phyloP scores from a whole-genome alignment of 768 basidiomycete genomes.

The Lactarius deliciosus region DNA sequence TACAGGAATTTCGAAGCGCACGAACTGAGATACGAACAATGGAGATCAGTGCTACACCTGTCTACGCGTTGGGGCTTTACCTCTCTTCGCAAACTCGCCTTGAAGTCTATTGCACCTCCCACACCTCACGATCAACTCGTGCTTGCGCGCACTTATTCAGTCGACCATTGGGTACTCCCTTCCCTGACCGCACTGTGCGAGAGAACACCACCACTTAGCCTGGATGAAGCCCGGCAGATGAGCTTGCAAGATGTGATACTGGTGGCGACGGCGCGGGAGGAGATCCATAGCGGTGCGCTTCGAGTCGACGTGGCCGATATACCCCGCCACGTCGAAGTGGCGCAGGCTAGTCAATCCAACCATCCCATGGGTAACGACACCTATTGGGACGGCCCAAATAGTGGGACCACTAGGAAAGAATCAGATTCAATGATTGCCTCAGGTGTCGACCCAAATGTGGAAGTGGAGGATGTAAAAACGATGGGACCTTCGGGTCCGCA shows the following conservation, averaged over 20 bases:
- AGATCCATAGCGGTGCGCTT: conserved; percentile 2
- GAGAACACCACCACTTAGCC: conserved; percentile 14
- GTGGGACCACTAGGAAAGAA: background rate
- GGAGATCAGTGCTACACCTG: conserved; percentile 35
- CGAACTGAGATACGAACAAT: conserved; percentile 30
- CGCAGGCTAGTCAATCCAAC: background rate
- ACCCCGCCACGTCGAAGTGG: conserved; percentile 8
- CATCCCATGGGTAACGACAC: background rate
- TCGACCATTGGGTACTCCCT: conserved; percentile 25
- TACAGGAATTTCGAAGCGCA: conserved; percentile 23
- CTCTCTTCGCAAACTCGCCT: conserved; percentile 31
- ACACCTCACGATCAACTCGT: conserved; percentile 21
- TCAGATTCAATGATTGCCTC: background rate
- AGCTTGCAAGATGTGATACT: conserved; percentile 23
- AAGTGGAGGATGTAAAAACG: background rate
- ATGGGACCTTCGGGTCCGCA: background rate
- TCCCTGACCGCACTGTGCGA: conserved; percentile 22
- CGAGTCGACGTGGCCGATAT: conserved; percentile 7
- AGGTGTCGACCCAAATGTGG: background rate
- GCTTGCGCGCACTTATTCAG: conserved; percentile 27
- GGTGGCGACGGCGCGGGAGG: conserved; percentile 24
- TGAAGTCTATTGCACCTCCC: conserved; percentile 22
- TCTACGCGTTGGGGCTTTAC: conserved; percentile 36
- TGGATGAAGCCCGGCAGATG: conserved; percentile 22
- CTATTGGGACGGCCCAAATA: background rate